Percentiles rank a stretch among this genome's conserved stretches.
These are phyloP conservation scores for Globisporangium sylvaticum DNA, from an alignment of 352 stramenopile species.

Conservation along the genomic window DNA sequence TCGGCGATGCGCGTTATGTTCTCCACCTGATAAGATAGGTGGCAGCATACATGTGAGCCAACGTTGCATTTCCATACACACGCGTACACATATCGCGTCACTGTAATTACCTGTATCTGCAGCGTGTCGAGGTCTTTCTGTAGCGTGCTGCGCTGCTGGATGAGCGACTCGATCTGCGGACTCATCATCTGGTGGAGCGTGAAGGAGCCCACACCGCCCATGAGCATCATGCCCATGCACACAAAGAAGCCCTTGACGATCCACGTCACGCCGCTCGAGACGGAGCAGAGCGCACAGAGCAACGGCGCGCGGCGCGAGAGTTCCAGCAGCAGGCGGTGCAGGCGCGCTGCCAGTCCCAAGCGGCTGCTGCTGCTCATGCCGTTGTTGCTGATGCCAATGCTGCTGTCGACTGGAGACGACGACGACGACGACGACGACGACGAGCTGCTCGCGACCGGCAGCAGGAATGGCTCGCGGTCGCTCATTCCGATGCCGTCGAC, in stretches of 20 bases:
- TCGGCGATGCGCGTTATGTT: slow-evolving; percentile 69
- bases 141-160: slow-evolving; percentile 51
- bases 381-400: not conserved
- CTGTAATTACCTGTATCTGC: slow-evolving; percentile 35
- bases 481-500: not conserved
- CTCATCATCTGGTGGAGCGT: slow-evolving; percentile 75
- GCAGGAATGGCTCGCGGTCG: slow-evolving; percentile 9
- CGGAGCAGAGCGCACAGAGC: slow-evolving; percentile 15
- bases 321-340: slow-evolving; percentile 11
- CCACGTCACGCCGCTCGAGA: slow-evolving; percentile 27
- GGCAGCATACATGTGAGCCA: not conserved
- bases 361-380: not conserved
- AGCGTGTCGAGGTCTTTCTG: slow-evolving; percentile 45
- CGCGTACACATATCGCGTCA: not conserved
- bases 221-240: slow-evolving; percentile 49
- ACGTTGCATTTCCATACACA: not conserved
- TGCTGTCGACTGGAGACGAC: not conserved
- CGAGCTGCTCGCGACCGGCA: not conserved
- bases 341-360: not conserved
- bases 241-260: slow-evolving; percentile 41
- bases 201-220: slow-evolving; percentile 60
- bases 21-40: slow-evolving; percentile 28
- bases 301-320: slow-evolving; percentile 4
- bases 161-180: slow-evolving; percentile 65
- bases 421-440: not conserved